Conservation (phyloP, 2,329 filamentous ascomycete genomes). For the Hyphodiscus sp. region DNA sequence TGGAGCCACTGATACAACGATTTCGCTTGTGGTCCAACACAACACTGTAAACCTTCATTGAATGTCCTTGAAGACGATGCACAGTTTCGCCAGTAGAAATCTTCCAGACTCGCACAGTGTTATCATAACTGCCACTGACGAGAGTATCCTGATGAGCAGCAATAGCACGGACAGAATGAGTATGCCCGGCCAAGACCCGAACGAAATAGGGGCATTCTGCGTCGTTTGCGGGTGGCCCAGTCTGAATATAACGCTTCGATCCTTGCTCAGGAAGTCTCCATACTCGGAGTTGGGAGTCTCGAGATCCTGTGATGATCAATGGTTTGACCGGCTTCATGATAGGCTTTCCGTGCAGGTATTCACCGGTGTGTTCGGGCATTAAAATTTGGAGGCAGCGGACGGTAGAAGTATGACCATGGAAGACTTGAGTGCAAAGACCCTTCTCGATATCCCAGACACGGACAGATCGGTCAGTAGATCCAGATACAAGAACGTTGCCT, state of each 20-base stretch:
- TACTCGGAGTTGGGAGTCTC: constrained; percentile 87
- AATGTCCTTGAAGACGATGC: constrained; percentile 79
- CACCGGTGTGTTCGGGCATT: constrained; percentile 74
- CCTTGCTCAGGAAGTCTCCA: constrained; percentile 85
- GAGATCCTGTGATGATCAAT: constrained; percentile 92
- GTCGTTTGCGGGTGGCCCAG: constrained; percentile 64
- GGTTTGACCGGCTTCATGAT: constrained; percentile 92
- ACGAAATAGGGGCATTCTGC: constrained; percentile 93
- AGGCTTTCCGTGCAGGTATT: constrained; percentile 61
- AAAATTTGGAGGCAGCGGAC: constrained; percentile 94
- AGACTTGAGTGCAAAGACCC: constrained; percentile 87
- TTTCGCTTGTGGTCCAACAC: constrained; percentile 88
- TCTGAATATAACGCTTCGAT: constrained; percentile 73
- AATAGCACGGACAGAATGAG: constrained; percentile 91
- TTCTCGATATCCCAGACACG: constrained; percentile 98
- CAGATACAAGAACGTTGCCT: constrained; percentile 89
- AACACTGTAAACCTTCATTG: constrained; percentile 93
- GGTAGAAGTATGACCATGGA: constrained; percentile 95
- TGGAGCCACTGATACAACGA: constrained; percentile 93
- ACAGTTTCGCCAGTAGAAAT: constrained; percentile 90
- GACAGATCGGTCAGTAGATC: constrained; percentile 94
- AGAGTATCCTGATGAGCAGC: constrained; percentile 90
- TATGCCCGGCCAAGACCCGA: constrained; percentile 76
- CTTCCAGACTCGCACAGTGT: constrained; percentile 90
- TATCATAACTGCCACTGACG: constrained; percentile 97